Conservation (phyloP, 345 rosid genomes). For the Rhizophora apiculata region DNA sequence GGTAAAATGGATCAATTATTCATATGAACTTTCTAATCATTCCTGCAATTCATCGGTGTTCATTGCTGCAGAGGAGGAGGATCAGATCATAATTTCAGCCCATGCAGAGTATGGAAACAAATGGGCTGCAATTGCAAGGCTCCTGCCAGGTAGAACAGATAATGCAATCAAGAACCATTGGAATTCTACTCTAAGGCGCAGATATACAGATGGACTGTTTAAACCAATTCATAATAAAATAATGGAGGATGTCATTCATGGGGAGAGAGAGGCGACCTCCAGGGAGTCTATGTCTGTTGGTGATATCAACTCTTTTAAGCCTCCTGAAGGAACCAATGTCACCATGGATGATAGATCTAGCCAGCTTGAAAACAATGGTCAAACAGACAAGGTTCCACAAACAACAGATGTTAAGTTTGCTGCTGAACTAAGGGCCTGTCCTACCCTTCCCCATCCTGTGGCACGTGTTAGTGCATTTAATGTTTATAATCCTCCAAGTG, state of each 20-base stretch:
- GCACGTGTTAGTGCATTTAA: slow-evolving; percentile 73
- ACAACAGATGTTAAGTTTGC: slow-evolving; percentile 28
- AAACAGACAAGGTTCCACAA: not conserved
- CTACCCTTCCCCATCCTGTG: slow-evolving; percentile 45
- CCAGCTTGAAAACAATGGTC: slow-evolving; percentile 23
- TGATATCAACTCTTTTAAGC: slow-evolving; percentile 30
- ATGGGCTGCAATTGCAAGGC: slow-evolving; percentile 83
- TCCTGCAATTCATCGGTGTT: slow-evolving; percentile 9
- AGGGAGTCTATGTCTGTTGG: slow-evolving; percentile 43
- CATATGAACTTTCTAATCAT: not conserved
- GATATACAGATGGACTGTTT: slow-evolving; percentile 36
- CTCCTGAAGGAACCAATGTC: slow-evolving; percentile 25
- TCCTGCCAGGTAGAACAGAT: slow-evolving; percentile 79
- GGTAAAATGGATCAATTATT: not conserved
- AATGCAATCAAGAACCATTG: slow-evolving; percentile 92
- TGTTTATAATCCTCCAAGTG: slow-evolving; percentile 42
- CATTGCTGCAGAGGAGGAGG: slow-evolving; percentile 65
- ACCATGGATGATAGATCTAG: slow-evolving; percentile 22
- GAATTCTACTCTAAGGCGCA: slow-evolving; percentile 77
- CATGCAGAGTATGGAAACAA: slow-evolving; percentile 79
- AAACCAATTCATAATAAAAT: slow-evolving; percentile 16
- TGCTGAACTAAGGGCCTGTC: slow-evolving; percentile 21
- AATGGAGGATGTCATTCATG: slow-evolving; percentile 35
- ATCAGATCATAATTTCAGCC: slow-evolving; percentile 56
- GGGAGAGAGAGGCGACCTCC: slow-evolving; percentile 45